Conservation (phyloP, 768 basidiomycete species). For the Hemileccinum rubropunctum region DNA sequence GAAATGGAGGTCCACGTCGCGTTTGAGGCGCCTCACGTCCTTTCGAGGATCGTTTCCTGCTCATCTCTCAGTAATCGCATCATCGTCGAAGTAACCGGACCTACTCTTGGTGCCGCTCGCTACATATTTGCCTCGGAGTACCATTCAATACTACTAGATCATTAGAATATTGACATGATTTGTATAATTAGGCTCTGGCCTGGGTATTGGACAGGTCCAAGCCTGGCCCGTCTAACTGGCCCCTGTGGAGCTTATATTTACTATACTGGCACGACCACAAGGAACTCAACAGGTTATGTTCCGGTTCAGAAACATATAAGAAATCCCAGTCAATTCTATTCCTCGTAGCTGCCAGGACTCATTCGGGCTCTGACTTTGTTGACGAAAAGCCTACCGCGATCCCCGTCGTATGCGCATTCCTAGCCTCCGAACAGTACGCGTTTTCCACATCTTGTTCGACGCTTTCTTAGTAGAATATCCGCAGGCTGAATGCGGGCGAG, state of each 20-base stretch:
- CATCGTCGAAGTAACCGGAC: too few species aligned
- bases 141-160: too few species aligned
- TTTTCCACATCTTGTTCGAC: not conserved
- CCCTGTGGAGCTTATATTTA: not conserved
- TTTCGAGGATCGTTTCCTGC: too few species aligned
- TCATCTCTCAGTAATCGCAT: too few species aligned
- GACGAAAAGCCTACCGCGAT: conserved; percentile 23
- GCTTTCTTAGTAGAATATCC: not conserved
- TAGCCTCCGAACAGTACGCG: conserved; percentile 33
- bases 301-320: conserved; percentile 19
- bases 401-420: conserved; percentile 30
- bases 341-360: conserved; percentile 23
- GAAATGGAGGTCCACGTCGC: too few species aligned
- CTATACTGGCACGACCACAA: conserved; percentile 13
- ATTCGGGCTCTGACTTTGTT: conserved; percentile 28
- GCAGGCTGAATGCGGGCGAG: conserved; percentile 28
- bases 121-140: too few species aligned
- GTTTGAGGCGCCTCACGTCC: too few species aligned
- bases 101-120: too few species aligned
- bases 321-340: conserved; percentile 22
- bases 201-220: too few species aligned
- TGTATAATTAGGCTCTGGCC: too few species aligned
- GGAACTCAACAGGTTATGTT: conserved; percentile 21
- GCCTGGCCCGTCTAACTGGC: too few species aligned
- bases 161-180: too few species aligned